Conservation (phyloP, 306 rosid species). For the Dicorynia guianensis region DNA sequence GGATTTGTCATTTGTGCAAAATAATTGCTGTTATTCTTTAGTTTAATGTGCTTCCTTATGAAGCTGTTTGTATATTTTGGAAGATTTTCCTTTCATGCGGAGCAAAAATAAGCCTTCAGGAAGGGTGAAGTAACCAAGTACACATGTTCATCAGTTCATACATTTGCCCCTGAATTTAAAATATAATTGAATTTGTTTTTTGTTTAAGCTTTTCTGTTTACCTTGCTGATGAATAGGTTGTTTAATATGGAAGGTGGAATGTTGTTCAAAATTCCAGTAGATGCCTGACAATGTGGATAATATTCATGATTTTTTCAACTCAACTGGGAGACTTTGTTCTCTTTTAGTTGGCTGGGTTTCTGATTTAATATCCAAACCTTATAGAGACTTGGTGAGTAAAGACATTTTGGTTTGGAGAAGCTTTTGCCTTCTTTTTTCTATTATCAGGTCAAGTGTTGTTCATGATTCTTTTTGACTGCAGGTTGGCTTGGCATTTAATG, state of each 20-base stretch:
- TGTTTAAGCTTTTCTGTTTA: background rate
- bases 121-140: background rate
- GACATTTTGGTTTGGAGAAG: constrained; percentile 36
- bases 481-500: constrained; percentile 54
- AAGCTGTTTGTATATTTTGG: background rate
- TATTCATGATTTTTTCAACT: constrained; percentile 45
- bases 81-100: background rate
- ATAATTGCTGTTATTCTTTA: constrained; percentile 10
- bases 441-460: constrained; percentile 37
- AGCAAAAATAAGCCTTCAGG: constrained; percentile 20
- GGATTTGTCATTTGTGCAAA: background rate
- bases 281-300: constrained; percentile 58
- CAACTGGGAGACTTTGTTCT: constrained; percentile 51
- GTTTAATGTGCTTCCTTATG: constrained; percentile 10
- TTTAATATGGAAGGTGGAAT: constrained; percentile 45
- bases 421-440: constrained; percentile 13
- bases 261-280: constrained; percentile 38
- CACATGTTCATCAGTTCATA: constrained; percentile 6
- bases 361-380: constrained; percentile 48
- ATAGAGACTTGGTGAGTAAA: constrained; percentile 46
- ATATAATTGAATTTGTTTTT: constrained; percentile 2
- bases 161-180: constrained; percentile 6
- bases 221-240: constrained; percentile 36
- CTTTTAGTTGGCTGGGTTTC: constrained; percentile 54
- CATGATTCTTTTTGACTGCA: constrained; percentile 42